Base-by-base conservation (phyloP, 495 filamentous ascomycete genomes). In the Bombardia bombarda region DNA sequence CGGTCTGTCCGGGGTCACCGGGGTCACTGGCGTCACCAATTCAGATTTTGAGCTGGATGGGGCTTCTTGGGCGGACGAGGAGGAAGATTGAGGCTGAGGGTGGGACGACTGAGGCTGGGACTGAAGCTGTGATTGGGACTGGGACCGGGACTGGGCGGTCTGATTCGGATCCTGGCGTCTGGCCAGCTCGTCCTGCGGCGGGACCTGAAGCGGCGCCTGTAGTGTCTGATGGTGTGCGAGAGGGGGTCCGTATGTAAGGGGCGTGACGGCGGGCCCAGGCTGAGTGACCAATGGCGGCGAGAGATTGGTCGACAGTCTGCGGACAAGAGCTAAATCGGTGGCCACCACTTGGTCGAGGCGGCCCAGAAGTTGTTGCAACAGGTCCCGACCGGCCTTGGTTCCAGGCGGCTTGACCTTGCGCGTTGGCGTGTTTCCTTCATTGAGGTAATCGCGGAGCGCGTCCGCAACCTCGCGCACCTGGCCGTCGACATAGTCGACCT, bases 381-480 rank as follows among this genome's bases (percentile, higher is more conserved):
- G 39, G 6, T 59, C 53, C 22, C 53, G 43, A 13, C 38, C 53
- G 14, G 48, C 53, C 40, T 57, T 57, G 6, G 56, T 50, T 19
- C 22, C 46, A 1, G 56, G 56, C 38, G 50, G 48, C 41, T 59
- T 56, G 28, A 61, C 53, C 28, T 55, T 52, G 41, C 56, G 53
- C 6, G 41, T 21, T 6, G 30, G 22, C 16, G 40, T 50, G 31
- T 35, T 16, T 33, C 53, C 53, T 7, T 50, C 22, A 13, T 54
- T 36, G 3, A 59, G 37, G 35, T 57, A 59, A 18, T 22, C 48
- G 14, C 56, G 30, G n/a, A 61, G 47, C 8, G 46, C 42, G 19
- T 43, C 40, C 34, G 53, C 36, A 32, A 61, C 51, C 22, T 40
- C 42, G 40, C 49, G 42, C 43, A 61, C 22, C 50, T 59, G 50